Base-by-base conservation (phyloP, 495 filamentous ascomycete genomes). In the Trichoderma gamsii region DNA sequence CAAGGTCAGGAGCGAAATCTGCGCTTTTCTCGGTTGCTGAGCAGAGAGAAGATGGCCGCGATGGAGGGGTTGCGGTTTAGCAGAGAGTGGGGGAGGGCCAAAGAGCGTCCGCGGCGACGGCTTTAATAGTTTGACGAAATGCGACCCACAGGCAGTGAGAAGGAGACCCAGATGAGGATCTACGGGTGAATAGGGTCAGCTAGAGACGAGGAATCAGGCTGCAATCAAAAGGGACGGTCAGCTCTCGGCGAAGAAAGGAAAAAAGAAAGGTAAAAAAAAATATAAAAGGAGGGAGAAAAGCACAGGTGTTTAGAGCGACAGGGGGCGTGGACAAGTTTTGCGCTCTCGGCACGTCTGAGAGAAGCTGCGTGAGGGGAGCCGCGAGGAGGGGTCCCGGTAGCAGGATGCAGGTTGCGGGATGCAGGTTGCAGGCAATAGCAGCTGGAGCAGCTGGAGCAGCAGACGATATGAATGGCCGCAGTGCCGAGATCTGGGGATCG, bases 51-150 rank as follows among this genome's bases (percentile, higher is more conserved):
- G 56, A 61, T 6, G 25, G 56, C 56, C 56, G 16, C 56, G 56
- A 61, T 61, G 56, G 56, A 61, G 56, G 56, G 56, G 56, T 61
- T 32, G 56, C 27, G 56, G 56, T 61, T 61, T 61, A 25, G 56
- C 16, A 16, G 9, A 25, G 25, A 15, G 23, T 61, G 56, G 56
- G 56, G 21, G 56, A 25, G 56, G 23, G 56, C 56, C 56, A 27
- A 61, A 32, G 7, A 61, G 56, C 56, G 56, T 29, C 56, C 56
- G 56, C 16, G 56, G 25, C n/a, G 56, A 32, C 56, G 56, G 56
- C 15, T 61, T 61, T 29, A 61, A 29, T 29, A 61, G 56, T 32
- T 18, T 18, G 56, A 61, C 23, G 56, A 61, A 15, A 61, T 13
- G 56, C 56, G 56, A 61, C 56, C 56, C 56, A 61, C 56, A 61